Conservation (phyloP, 1,284 basidiomycete species). For the Sporisorium scitamineum region DNA sequence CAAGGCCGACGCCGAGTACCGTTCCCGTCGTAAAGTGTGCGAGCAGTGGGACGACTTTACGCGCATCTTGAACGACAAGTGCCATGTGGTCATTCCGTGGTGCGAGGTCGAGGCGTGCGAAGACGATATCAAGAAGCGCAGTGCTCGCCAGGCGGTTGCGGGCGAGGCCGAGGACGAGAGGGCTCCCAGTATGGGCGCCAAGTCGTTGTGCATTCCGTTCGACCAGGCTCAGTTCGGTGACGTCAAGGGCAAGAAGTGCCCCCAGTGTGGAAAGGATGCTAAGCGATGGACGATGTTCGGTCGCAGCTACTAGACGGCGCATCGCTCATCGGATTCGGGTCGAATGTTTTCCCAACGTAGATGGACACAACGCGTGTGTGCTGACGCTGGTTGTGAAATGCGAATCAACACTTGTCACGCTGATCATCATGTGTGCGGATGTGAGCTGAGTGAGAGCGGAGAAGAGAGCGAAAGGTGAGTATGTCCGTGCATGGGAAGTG, state of each 20-base stretch:
- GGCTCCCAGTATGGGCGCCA: slow-evolving; percentile 97
- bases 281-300: slow-evolving; percentile 70
- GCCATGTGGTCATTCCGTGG: slow-evolving; percentile 92
- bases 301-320: slow-evolving; percentile 56
- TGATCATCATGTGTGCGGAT: neutral
- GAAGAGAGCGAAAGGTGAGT: neutral
- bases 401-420: neutral
- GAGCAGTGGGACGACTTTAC: slow-evolving; percentile 91
- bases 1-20: slow-evolving; percentile 81
- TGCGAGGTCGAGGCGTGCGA: slow-evolving; percentile 94
- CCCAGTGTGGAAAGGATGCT: slow-evolving; percentile 63
- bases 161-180: slow-evolving; percentile 75
- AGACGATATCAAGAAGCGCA: slow-evolving; percentile 97
- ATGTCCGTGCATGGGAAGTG: neutral
- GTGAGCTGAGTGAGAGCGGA: neutral
- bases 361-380: neutral
- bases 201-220: slow-evolving; percentile 96
- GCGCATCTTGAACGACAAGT: slow-evolving; percentile 88
- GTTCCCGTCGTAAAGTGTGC: slow-evolving; percentile 79
- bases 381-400: slow-evolving; percentile 1
- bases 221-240: slow-evolving; percentile 77
- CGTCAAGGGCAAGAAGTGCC: slow-evolving; percentile 62
- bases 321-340: too few relatives aligned
- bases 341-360: neutral
- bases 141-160: slow-evolving; percentile 72